These are phyloP conservation scores for Allantophomopsis cytisporea DNA, from an alignment of 2,329 filamentous ascomycete species.

Conservation along the genomic window DNA sequence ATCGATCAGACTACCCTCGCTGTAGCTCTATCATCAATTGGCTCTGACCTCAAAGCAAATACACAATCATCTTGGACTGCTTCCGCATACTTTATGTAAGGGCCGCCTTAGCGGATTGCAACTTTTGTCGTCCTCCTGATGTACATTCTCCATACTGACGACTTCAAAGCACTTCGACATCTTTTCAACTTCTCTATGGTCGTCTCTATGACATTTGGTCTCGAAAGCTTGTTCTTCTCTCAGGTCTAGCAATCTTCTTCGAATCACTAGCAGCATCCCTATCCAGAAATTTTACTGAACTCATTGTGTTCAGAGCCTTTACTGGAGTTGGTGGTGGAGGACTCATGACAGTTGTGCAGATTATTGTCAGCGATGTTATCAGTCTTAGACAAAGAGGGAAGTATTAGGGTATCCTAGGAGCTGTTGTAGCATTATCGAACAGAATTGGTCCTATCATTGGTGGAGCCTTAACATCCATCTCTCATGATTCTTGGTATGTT, in stretches of 20 bases:
- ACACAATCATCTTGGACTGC: conserved; percentile 40
- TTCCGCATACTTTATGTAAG: conserved; percentile 39
- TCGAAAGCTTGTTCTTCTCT: no score
- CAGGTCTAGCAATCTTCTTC: no score
- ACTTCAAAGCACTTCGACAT: not conserved
- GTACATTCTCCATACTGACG: not conserved
- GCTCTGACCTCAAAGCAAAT: conserved; percentile 32
- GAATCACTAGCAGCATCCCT: no score
- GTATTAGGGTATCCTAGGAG: conserved; percentile 17
- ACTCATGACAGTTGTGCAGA: not conserved
- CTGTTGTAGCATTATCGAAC: conserved; percentile 37
- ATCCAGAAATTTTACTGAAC: no score
- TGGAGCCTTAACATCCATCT: conserved; percentile 23
- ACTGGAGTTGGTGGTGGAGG: not conserved
- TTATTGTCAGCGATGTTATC: not conserved
- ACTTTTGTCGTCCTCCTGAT: no score
- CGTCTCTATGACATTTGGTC: no score
- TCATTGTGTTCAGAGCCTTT: not conserved
- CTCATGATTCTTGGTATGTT: no score
- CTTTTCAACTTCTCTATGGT: no score
- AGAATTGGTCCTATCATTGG: conserved; percentile 40
- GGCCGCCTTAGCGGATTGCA: conserved; percentile 1
- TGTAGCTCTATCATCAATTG: conserved; percentile 37
- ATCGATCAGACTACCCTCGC: conserved; percentile 45
- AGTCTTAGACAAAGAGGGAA: not conserved